These are phyloP conservation scores for Claviceps sp. DNA, from an alignment of 2,329 filamentous ascomycete genomes.

Conservation along the genomic window DNA sequence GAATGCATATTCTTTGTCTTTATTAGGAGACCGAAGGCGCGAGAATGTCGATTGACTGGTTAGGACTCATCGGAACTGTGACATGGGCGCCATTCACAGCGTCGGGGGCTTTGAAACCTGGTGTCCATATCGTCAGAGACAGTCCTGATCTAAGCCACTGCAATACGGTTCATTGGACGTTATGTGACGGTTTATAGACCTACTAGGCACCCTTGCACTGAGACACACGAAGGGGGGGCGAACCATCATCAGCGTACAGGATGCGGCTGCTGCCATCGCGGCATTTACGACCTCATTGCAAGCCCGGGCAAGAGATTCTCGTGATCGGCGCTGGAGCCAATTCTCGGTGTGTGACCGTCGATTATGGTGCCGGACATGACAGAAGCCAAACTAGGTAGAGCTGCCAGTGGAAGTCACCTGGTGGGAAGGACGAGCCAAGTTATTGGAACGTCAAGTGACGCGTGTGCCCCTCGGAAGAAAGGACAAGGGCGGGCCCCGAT, in stretches of 20 bases:
- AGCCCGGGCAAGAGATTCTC: neutral
- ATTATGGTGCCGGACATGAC: neutral
- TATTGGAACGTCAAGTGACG: neutral
- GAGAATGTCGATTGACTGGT: no score
- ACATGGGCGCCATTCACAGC: no score
- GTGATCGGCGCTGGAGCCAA: neutral
- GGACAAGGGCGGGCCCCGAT: neutral
- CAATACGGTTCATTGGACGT: no score
- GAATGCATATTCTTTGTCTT: no score
- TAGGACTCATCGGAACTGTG: no score
- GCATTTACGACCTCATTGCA: neutral
- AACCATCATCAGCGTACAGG: neutral
- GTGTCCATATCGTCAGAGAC: no score
- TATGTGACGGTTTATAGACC: no score
- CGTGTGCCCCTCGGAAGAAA: neutral
- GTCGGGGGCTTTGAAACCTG: no score
- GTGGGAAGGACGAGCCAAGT: neutral
- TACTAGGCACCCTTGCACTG: no score
- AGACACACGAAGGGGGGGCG: no score
- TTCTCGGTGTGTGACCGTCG: neutral
- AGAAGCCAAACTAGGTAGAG: neutral
- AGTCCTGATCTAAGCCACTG: no score
- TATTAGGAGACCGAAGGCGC: no score
- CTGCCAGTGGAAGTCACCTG: neutral
- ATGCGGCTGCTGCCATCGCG: neutral